A percentile compares a stretch with the other conserved stretches of the same genome.
These are phyloP conservation scores for Calonectria pauciramosa DNA, from an alignment of 2,329 filamentous ascomycete genomes.

Conservation along the genomic window DNA sequence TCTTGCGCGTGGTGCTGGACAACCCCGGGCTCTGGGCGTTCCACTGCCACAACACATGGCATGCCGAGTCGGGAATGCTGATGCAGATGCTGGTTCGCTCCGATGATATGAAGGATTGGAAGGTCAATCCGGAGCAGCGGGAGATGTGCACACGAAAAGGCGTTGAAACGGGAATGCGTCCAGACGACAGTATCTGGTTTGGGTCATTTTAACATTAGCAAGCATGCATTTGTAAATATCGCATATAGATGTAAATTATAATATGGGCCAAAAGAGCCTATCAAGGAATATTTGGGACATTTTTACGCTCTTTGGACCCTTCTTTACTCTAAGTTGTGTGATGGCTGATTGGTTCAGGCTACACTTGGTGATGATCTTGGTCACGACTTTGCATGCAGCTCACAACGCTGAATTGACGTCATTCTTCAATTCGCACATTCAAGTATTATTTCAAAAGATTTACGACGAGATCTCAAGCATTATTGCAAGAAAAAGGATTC, in stretches of 20 bases:
- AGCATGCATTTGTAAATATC: neutral
- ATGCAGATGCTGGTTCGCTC: conserved; percentile 67
- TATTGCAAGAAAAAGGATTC: neutral
- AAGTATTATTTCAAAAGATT: neutral
- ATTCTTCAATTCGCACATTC: neutral
- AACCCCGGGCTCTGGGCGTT: conserved; percentile 71
- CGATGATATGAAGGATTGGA: conserved; percentile 47
- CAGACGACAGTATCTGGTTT: conserved; percentile 54
- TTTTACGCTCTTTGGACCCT: neutral
- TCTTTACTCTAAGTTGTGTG: neutral
- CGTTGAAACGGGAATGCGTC: conserved; percentile 49
- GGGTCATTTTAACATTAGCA: conserved; percentile 46
- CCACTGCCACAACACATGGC: conserved; percentile 72
- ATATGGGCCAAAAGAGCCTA: neutral
- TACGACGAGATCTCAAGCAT: neutral
- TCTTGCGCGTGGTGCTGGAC: conserved; percentile 68
- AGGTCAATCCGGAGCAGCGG: conserved; percentile 36
- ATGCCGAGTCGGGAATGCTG: conserved; percentile 68
- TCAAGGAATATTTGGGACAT: neutral
- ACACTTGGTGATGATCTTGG: neutral
- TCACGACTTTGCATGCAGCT: neutral
- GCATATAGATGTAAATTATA: neutral
- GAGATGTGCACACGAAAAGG: conserved; percentile 48
- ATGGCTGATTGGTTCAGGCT: neutral
- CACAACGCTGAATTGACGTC: neutral